Evolutionary conservation across 331 rosid genomes (phyloP), one percentile per base, ranked within the genome.

Genomic region (Malus hybrid): DNA sequence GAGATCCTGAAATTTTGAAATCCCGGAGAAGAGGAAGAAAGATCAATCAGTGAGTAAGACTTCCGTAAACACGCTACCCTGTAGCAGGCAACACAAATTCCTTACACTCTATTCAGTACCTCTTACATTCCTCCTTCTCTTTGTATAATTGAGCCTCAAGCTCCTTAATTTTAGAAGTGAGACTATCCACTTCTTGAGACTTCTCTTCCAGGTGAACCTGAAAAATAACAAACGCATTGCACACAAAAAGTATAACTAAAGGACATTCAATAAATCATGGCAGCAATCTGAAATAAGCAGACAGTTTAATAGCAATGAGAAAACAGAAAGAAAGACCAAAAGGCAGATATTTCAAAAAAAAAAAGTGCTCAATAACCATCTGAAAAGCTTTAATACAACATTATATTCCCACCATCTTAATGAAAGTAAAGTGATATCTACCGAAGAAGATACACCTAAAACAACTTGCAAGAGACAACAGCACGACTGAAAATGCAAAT

Each of bases 151-250:
- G 97, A 83, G 89, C 84, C 77, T 90, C 89, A 72, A 95, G 97
- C 87, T 95, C 99, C 86, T 88, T 87, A 82, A 90, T 90, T 81
- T 90, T 89, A 65, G 97, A 95, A 80, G 91, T 86, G 63, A 95
- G 95, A 86, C 81, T 88, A 60, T 86, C 97, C 60, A 77, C 90
- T 85, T 95, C 99, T 85, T 87, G 97, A 78, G 63, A 83, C 83
- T 82, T 90, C 89, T 92, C 97, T 52, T 89, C 96, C 74, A 89
- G 75, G 80, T 24, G 55, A 72, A 74, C 87, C 99, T 94, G 82
- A 16, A 75, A 80, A 80, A 78, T 67, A 66, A 73, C 75, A 56
- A 55, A 81, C 16, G n/a, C 20, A 80, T 78, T 32, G 60, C 32
- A 74, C 28, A 57, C 73, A 80, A 73, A 81, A 80, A 22, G 57